phyloP scores from a whole-genome alignment of 257 asterid species.

The Nicotiana benthamiana region DNA sequence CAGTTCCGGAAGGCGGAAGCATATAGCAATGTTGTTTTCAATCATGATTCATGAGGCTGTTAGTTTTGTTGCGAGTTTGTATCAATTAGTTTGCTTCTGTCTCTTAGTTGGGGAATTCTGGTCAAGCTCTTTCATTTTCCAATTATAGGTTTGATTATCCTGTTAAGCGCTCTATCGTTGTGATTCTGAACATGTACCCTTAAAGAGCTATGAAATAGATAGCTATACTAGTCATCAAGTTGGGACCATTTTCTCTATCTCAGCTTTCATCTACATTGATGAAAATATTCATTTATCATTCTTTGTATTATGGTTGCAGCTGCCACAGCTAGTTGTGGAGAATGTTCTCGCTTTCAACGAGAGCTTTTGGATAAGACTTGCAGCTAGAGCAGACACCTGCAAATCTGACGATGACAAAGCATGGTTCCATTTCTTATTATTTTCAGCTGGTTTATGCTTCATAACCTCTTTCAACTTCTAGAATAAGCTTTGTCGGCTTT shows the following conservation, averaged over 20 bases:
- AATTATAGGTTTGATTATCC: background rate
- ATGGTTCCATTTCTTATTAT: constrained; percentile 33
- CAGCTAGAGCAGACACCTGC: constrained; percentile 86
- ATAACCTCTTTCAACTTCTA: background rate
- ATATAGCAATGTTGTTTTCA: background rate
- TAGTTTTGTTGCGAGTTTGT: background rate
- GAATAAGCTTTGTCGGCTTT: constrained; percentile 15
- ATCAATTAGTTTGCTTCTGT: background rate
- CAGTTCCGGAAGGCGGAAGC: background rate
- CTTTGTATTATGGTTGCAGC: constrained; percentile 39
- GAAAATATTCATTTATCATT: background rate
- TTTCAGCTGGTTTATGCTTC: constrained; percentile 13
- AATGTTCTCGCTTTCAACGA: constrained; percentile 91
- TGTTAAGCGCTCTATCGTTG: background rate
- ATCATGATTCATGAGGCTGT: background rate
- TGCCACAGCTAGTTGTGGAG: constrained; percentile 74
- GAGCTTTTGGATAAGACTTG: constrained; percentile 88
- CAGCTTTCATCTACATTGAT: background rate
- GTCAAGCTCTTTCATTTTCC: background rate
- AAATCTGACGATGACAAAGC: constrained; percentile 93
- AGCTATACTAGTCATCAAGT: background rate
- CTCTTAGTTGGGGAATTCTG: background rate
- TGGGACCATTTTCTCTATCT: background rate
- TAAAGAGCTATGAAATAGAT: background rate
- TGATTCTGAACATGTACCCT: background rate